Base-by-base conservation (phyloP, 176 grass and related monocot genomes). In the Avena eriantha region DNA sequence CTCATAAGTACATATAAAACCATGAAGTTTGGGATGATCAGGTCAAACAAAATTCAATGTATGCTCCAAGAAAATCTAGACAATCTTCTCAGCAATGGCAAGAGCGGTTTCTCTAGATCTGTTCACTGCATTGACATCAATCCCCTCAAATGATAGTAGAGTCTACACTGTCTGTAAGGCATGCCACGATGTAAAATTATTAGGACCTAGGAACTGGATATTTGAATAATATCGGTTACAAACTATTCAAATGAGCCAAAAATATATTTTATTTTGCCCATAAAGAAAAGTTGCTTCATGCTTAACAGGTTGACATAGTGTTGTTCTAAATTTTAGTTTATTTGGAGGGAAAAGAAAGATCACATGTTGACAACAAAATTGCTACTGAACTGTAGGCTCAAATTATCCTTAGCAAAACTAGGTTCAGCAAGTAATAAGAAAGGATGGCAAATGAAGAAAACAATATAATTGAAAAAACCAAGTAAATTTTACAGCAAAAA, bases 41-140 rank as follows among this genome's bases (percentile, higher is more conserved):
- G n/a, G n/a, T n/a, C n/a, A n/a, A n/a, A n/a, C n/a, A n/a, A n/a
- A n/a, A n/a, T n/a, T n/a, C n/a, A n/a, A n/a, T n/a, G n/a, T n/a
- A n/a, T n/a, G n/a, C n/a, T n/a, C n/a, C n/a, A n/a, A n/a, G n/a
- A n/a, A n/a, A n/a, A n/a, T n/a, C n/a, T n/a, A n/a, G n/a, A n/a
- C n/a, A n/a, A 73, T 41, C 89, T 95, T 93, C 51, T 98, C 91
- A 18, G 95, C 91, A 77, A 98, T 89, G 12, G 91, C 83, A 61
- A 98, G 69, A 29, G 93, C 87, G 29, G 95, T 95, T 59, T 93
- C 90, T 49, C 95, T 93, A 10, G 91, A 82, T 73, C 70, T 93
- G 49, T 95, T 98, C 61, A 83, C 89, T 78, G 91, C 87, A 80
- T 95, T 98, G 14, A 95, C 86, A 17, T 93, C 91, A 23, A 98